Conservation (phyloP, 2,329 filamentous ascomycete species). For the Nothophoma quercina region DNA sequence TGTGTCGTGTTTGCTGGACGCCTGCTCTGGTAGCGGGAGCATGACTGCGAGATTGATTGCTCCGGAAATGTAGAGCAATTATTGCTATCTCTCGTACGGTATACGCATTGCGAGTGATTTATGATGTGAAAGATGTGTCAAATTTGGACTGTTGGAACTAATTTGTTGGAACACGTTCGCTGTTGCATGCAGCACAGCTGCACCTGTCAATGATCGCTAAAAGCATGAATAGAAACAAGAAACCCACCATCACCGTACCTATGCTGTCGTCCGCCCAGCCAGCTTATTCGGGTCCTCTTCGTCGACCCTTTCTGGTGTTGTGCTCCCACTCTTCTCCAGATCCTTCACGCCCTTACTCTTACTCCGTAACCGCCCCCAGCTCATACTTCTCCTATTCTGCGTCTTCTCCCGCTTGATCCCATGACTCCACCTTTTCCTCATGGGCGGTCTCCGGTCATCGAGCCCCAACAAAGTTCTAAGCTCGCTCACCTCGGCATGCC, state of each 20-base stretch:
- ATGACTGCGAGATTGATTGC: too few species aligned
- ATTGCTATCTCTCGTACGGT: too few species aligned
- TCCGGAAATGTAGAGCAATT: too few species aligned
- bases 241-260: neutral
- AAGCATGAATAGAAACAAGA: neutral
- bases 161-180: too few species aligned
- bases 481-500: slow-evolving; percentile 76
- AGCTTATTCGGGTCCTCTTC: slow-evolving; percentile 27
- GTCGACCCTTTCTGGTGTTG: slow-evolving; percentile 30
- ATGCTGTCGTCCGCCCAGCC: slow-evolving; percentile 9
- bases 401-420: slow-evolving; percentile 35
- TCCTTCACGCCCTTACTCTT: slow-evolving; percentile 37
- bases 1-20: too few species aligned
- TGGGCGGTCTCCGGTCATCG: slow-evolving; percentile 35
- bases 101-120: too few species aligned
- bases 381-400: slow-evolving; percentile 34
- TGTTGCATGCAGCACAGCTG: slow-evolving; percentile 2
- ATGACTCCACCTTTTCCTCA: slow-evolving; percentile 47
- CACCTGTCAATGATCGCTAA: neutral
- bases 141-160: too few species aligned
- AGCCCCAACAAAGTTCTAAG: slow-evolving; percentile 68
- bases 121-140: too few species aligned
- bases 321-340: slow-evolving; percentile 23
- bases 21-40: too few species aligned
- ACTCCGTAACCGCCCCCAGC: slow-evolving; percentile 36